phyloP scores from a whole-genome alignment of 163 green algal species.

The Scenedesmus sp. region DNA sequence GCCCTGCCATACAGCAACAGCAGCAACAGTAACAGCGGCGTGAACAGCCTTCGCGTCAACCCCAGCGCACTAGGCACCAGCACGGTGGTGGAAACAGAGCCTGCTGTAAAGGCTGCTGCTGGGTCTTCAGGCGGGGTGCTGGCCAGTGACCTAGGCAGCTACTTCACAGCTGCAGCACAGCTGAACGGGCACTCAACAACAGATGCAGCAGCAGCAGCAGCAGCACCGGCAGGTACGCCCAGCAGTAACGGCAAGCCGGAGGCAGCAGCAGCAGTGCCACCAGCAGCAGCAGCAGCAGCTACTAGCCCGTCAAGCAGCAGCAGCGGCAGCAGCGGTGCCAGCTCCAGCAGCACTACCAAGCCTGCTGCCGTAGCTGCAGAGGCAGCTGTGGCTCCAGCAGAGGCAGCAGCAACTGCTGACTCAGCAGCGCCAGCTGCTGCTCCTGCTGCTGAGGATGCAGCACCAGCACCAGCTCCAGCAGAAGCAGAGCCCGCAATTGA shows the following conservation, averaged over 20 bases:
- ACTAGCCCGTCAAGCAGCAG: not conserved
- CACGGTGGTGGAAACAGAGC: not conserved
- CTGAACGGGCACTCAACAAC: not conserved
- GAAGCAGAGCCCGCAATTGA: not conserved
- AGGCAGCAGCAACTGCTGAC: not conserved
- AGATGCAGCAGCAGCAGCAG: slow-evolving; percentile 1
- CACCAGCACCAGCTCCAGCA: not conserved
- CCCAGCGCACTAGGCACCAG: not conserved
- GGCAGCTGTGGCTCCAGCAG: not conserved
- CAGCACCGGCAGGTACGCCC: not conserved
- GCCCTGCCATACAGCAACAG: slow-evolving; percentile 2
- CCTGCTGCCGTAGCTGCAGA: not conserved
- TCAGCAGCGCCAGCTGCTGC: not conserved
- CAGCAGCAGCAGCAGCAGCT: not conserved
- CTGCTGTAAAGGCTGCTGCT: not conserved
- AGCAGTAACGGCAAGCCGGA: not conserved
- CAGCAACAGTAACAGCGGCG: slow-evolving; percentile 24
- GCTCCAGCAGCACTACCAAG: not conserved
- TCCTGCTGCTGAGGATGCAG: not conserved
- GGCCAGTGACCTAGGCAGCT: not conserved
- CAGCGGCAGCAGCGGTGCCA: not conserved
- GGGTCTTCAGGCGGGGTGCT: not conserved
- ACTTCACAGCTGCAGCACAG: not conserved
- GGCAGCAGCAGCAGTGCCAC: slow-evolving; percentile 4
- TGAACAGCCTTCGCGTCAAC: slow-evolving; percentile 19